phyloP scores from a whole-genome alignment of 192 early-diverging fungal species.

The Coemansia sp. region DNA sequence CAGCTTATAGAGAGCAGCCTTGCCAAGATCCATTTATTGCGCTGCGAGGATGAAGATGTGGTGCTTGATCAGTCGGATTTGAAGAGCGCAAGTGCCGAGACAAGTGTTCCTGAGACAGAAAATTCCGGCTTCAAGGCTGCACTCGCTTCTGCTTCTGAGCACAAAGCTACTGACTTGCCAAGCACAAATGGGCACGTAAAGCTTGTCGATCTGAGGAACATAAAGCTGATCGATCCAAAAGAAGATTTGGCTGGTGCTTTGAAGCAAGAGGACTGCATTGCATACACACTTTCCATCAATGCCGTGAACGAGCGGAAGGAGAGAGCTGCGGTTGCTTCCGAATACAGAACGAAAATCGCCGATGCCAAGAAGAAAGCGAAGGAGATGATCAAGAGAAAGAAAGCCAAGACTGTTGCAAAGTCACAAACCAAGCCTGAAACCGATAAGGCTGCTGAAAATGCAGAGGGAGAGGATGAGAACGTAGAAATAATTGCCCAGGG shows the following conservation, averaged over 20 bases:
- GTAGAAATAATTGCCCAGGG: conserved; percentile 13
- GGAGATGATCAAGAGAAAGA: not conserved
- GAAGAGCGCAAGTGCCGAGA: not conserved
- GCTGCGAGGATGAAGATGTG: conserved; percentile 10
- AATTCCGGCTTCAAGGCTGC: conserved; percentile 3
- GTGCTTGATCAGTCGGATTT: not conserved
- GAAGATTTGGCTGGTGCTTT: conserved; percentile 29
- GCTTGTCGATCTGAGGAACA: conserved; percentile 15
- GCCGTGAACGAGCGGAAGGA: not conserved
- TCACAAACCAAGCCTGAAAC: not conserved
- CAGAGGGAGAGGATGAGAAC: not conserved
- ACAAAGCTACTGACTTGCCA: not conserved
- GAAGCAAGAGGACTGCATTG: conserved; percentile 39
- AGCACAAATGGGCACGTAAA: not conserved
- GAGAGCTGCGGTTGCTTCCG: not conserved
- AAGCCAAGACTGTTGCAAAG: no score
- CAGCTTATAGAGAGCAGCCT: conserved; percentile 26
- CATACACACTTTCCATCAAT: conserved; percentile 34
- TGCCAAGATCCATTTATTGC: conserved; percentile 20
- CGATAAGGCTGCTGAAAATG: conserved; percentile 4
- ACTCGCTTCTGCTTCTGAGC: not conserved
- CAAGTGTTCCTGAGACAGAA: not conserved
- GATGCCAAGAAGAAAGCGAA: not conserved
- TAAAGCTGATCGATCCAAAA: conserved; percentile 36
- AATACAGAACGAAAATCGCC: not conserved